These are phyloP conservation scores for Thermothelomyces thermophilus DNA, from an alignment of 2,329 filamentous ascomycete species.

Conservation along the genomic window DNA sequence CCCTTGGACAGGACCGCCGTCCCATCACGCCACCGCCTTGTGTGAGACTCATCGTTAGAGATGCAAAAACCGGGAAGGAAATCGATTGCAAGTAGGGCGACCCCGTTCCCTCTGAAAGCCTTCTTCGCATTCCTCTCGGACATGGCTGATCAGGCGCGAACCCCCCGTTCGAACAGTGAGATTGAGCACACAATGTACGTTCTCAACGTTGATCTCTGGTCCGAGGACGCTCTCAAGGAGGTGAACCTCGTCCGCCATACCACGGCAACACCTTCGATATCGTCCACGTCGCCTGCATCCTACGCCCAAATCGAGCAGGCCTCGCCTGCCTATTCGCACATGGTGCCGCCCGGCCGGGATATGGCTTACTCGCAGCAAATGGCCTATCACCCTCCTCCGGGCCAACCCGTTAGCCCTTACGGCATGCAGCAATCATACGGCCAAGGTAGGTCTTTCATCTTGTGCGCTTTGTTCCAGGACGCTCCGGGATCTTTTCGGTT, in stretches of 20 bases:
- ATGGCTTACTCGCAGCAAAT: slow-evolving; percentile 24
- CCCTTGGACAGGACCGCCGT: slow-evolving; percentile 67
- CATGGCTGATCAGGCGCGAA: too few species aligned
- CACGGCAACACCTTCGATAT: slow-evolving; percentile 68
- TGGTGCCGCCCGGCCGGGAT: slow-evolving; percentile 36
- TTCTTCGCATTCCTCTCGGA: too few species aligned
- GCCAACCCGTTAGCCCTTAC: slow-evolving; percentile 24
- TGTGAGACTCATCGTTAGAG: slow-evolving; percentile 73
- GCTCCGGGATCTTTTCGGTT: not conserved
- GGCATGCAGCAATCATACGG: slow-evolving; percentile 24
- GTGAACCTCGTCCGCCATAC: slow-evolving; percentile 60
- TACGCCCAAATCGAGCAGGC: slow-evolving; percentile 52
- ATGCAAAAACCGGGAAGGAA: slow-evolving; percentile 68
- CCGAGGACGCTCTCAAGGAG: slow-evolving; percentile 57
- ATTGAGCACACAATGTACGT: slow-evolving; percentile 48
- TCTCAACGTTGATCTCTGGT: slow-evolving; percentile 62
- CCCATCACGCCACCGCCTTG: slow-evolving; percentile 95
- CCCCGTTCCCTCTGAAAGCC: too few species aligned
- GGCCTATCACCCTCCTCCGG: slow-evolving; percentile 22
- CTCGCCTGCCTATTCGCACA: slow-evolving; percentile 31
- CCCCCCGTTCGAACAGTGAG: slow-evolving; percentile 54
- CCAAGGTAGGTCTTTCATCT: slow-evolving; percentile 15
- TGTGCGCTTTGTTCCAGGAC: too few species aligned
- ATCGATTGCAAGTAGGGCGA: slow-evolving; percentile 69
- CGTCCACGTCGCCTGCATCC: slow-evolving; percentile 70